phyloP scores from a whole-genome alignment of 495 filamentous ascomycete genomes.

The Tuber magnatum region DNA sequence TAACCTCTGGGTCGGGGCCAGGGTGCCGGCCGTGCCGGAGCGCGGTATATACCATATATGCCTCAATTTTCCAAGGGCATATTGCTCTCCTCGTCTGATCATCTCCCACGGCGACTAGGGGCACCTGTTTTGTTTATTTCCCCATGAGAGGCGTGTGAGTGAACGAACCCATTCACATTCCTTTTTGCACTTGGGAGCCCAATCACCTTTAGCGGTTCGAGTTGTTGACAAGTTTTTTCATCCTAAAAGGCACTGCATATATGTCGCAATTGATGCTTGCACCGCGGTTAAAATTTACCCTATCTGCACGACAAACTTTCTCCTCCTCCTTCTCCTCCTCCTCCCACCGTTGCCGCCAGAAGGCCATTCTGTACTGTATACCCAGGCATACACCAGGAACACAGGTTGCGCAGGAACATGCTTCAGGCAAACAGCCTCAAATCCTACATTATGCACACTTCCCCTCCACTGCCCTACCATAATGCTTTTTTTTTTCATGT shows the following conservation, averaged over 20 bases:
- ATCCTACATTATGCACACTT: conserved; percentile 1
- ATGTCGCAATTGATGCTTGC: background rate
- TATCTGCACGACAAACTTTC: background rate
- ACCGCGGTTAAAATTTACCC: background rate
- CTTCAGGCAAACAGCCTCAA: background rate
- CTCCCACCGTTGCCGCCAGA: background rate
- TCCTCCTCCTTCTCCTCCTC: background rate
- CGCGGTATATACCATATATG: background rate
- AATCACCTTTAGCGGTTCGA: background rate
- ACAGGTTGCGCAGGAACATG: background rate
- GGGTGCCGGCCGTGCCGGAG: background rate
- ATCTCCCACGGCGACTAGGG: background rate
- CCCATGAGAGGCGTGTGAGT: background rate
- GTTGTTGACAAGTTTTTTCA: background rate
- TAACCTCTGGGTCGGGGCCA: background rate
- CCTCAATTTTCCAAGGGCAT: background rate
- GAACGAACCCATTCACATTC: background rate
- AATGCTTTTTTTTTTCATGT: background rate
- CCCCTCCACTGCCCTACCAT: background rate
- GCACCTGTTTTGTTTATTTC: background rate
- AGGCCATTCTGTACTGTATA: background rate
- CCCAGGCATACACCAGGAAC: background rate
- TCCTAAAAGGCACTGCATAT: background rate
- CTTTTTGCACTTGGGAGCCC: background rate
- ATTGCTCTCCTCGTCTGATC: too few species aligned